Conservation (phyloP, 768 basidiomycete genomes). For the Lyophyllum shimeji region DNA sequence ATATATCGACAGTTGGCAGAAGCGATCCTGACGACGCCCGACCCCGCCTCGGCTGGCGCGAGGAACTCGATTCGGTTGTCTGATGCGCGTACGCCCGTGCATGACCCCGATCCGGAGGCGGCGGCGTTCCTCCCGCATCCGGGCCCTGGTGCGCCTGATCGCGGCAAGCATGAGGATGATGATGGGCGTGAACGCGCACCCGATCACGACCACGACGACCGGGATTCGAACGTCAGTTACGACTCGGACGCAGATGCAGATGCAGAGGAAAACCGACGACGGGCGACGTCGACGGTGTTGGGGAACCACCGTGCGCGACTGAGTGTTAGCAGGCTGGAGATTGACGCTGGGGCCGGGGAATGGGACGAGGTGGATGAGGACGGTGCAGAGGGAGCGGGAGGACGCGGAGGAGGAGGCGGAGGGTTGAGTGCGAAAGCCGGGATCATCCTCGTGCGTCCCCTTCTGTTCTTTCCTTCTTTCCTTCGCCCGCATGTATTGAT, state of each 20-base stretch:
- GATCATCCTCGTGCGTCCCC: conserved; percentile 70
- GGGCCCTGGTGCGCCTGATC: neutral
- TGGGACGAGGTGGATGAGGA: conserved; percentile 25
- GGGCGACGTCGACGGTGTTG: conserved; percentile 22
- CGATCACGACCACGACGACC: neutral
- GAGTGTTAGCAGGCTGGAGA: conserved; percentile 45
- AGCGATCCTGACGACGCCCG: conserved; percentile 74
- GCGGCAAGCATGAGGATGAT: conserved; percentile 12
- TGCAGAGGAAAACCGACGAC: neutral
- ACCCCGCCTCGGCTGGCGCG: conserved; percentile 28
- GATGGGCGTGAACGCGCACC: conserved; percentile 4
- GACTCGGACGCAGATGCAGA: too few relatives aligned
- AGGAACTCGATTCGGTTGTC: conserved; percentile 40
- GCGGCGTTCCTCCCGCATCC: conserved; percentile 16
- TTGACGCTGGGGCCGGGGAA: conserved; percentile 30
- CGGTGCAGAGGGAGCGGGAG: neutral
- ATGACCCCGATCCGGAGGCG: conserved; percentile 30
- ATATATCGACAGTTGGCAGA: conserved; percentile 78
- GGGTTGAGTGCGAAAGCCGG: conserved; percentile 82
- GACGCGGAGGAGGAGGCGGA: conserved; percentile 7
- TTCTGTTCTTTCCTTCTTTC: neutral
- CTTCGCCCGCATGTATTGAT: neutral
- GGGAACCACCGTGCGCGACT: conserved; percentile 49
- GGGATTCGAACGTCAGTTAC: too few relatives aligned
- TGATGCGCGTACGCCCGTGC: conserved; percentile 41